phyloP scores from a whole-genome alignment of 148 eudicot species.

The Silene conica region DNA sequence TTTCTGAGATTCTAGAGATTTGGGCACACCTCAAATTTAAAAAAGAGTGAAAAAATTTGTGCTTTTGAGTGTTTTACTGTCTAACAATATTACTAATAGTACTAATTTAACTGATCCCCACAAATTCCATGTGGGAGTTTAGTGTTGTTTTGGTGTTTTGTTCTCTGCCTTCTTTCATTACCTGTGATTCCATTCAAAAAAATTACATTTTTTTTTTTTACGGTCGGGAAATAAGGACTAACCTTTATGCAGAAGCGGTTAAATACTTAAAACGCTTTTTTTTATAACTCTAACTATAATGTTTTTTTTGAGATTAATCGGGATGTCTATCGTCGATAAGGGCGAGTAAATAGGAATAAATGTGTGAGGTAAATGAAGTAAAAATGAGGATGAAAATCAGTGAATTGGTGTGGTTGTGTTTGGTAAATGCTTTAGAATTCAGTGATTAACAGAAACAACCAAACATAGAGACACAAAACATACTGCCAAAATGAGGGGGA shows the following conservation, averaged over 20 bases:
- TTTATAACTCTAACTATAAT: too few relatives aligned
- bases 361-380: neutral
- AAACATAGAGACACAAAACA: slow-evolving; percentile 45
- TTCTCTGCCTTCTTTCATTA: neutral
- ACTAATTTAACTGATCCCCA: too few relatives aligned
- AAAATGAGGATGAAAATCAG: slow-evolving; percentile 28
- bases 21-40: slow-evolving; percentile 23
- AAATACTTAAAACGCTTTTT: too few relatives aligned
- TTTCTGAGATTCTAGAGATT: slow-evolving; percentile 54
- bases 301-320: too few relatives aligned
- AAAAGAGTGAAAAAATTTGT: neutral
- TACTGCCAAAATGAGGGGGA: slow-evolving; percentile 45
- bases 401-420: slow-evolving; percentile 3
- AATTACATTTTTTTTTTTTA: neutral
- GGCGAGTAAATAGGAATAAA: too few relatives aligned
- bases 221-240: too few relatives aligned
- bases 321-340: too few relatives aligned
- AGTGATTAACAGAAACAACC: slow-evolving; percentile 43
- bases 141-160: too few relatives aligned
- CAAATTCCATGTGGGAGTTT: too few relatives aligned
- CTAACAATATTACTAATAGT: neutral
- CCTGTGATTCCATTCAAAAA: slow-evolving; percentile 17
- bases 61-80: slow-evolving; percentile 31
- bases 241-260: too few relatives aligned
- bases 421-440: slow-evolving; percentile 11